Evolutionary conservation across 2,329 filamentous ascomycete species (phyloP), one percentile per base, ranked within the genome.

Genomic region (Neodidymelliopsis sp.): DNA sequence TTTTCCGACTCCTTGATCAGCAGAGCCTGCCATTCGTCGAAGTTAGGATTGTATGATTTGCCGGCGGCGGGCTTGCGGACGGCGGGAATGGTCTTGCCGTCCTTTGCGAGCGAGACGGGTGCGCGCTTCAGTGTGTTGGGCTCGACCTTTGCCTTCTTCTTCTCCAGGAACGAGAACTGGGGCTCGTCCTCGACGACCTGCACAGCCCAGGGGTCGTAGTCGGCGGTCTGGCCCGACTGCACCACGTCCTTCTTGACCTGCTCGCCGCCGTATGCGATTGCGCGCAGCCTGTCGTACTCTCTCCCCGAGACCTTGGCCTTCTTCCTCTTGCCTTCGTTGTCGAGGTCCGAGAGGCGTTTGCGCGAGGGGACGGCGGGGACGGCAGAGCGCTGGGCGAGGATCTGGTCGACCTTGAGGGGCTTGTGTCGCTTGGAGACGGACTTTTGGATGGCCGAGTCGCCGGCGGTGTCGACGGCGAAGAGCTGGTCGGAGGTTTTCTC

Each of bases 41-140:
- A 95, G 5, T 84, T 78, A 0, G 94, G 94, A 71, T 99, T 99
- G 77, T 99, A 99, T 63, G 90, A 96, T 72, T 87, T 90, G 50
- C 90, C 91, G 12, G 87, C 90, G 6, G 85, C 82, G 1, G 94
- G 94, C 65, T 86, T 89, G 53, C 82, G 80, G 0, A 99, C 88
- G 2, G 91, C 86, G 1, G 90, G 89, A 7, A 96, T 79, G 0
- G 82, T 74, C 71, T 93, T 96, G 27, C 91, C 92, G 66, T 81
- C 90, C 31, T 88, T 89, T n/a, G 89, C 83, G 22, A 97, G 81
- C 3, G 92, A 91, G 42, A 96, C 81, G 3, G 94, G 90, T 28
- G 88, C 83, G 49, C 88, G 82, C 63, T 87, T 87, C 59, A 96
- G 73, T 0, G 93, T 91, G 41, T 79, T 78, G 4, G 94, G 94